Evolutionary conservation across 2,329 filamentous ascomycete species (phyloP).

Genomic region (Botrytis paeoniae): DNA sequence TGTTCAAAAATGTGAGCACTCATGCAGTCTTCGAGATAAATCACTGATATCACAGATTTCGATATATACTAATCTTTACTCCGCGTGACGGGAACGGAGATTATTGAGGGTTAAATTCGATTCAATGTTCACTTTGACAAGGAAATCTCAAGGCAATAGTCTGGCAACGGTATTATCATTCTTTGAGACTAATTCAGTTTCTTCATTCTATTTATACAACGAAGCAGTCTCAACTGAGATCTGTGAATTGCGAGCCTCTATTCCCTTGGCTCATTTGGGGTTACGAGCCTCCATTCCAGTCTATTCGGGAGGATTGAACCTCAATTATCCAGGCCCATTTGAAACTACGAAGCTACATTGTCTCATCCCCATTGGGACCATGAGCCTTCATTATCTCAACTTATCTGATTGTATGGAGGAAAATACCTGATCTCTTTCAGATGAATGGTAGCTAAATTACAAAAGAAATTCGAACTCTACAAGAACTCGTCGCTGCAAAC

Average conservation of each 20-base stretch:
- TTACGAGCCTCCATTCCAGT: neutral
- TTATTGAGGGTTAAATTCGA: too few relatives aligned
- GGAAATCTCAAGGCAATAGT: neutral
- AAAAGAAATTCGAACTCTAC: neutral
- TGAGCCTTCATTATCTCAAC: neutral
- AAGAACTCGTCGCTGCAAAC: neutral
- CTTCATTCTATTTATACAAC: neutral
- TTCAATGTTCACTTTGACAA: too few relatives aligned
- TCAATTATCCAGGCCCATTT: neutral
- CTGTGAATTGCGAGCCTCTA: neutral
- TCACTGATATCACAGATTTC: too few relatives aligned
- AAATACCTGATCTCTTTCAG: neutral
- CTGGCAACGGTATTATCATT: neutral
- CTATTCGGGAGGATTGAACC: accelerated
- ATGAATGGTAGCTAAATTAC: neutral
- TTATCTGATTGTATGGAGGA: neutral
- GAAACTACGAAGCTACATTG: neutral
- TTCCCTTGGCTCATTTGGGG: neutral
- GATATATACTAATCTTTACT: too few relatives aligned
- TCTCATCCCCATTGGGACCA: neutral
- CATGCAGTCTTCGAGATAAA: accelerated
- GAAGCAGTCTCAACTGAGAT: neutral
- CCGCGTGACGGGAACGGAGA: too few relatives aligned
- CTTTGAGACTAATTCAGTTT: neutral
- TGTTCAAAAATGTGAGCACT: too few relatives aligned